Evolutionary conservation across 148 eudicot genomes (phyloP).

Genomic region (Vaccinium vitisidaea): DNA sequence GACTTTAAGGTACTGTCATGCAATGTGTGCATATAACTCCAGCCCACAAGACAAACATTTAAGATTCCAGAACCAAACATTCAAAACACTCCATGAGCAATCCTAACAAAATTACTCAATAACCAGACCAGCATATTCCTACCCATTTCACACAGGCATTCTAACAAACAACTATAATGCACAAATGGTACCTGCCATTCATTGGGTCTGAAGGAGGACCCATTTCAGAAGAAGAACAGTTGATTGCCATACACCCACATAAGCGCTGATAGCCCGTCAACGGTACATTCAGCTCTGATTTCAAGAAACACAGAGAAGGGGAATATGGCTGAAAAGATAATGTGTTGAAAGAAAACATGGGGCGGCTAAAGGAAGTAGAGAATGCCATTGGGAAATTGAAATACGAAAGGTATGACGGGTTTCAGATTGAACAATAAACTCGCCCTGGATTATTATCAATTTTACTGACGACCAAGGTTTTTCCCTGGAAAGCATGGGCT

Average conservation of each 20-base stretch:
- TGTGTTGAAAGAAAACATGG: slow-evolving; percentile 20
- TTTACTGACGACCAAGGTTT: not conserved
- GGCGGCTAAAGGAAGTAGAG: slow-evolving; percentile 24
- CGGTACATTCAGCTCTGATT: slow-evolving; percentile 14
- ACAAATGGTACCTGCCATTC: slow-evolving; percentile 34
- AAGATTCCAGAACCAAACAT: not conserved
- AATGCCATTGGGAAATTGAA: slow-evolving; percentile 21
- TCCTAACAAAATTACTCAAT: not conserved
- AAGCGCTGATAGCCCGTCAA: slow-evolving; percentile 15
- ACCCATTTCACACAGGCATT: not conserved
- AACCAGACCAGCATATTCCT: not conserved
- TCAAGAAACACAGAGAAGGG: slow-evolving; percentile 26
- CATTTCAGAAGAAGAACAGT: slow-evolving; percentile 47
- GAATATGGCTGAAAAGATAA: slow-evolving; percentile 19
- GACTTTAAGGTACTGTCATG: not conserved
- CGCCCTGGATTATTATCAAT: not conserved
- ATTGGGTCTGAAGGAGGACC: slow-evolving; percentile 42
- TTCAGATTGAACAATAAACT: not conserved
- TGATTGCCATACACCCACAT: slow-evolving; percentile 18
- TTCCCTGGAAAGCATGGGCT: not conserved
- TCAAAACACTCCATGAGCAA: not conserved
- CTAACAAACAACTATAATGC: slow-evolving; percentile 12
- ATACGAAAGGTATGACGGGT: not conserved
- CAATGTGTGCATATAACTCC: not conserved
- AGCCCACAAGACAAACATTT: not conserved